Conservation (phyloP, 169 alveolate species). For the Plasmodium fragile region DNA sequence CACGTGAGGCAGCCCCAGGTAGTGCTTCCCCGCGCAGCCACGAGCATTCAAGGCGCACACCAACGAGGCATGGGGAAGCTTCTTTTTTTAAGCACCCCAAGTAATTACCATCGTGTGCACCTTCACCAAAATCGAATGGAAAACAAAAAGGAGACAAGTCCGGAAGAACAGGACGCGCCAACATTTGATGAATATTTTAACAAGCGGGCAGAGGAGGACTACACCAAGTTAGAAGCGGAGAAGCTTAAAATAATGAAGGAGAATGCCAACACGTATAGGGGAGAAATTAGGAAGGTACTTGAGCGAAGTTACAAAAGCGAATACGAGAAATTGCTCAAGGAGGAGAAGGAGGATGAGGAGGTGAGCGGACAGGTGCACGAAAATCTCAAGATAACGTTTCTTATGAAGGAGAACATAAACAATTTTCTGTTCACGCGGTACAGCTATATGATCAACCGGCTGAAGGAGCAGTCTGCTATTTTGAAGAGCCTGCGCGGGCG, state of each 20-base stretch:
- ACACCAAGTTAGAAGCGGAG: slow-evolving; percentile 61
- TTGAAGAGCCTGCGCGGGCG: slow-evolving; percentile 17
- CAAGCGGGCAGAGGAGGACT: slow-evolving; percentile 48
- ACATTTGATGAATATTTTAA: slow-evolving; percentile 72
- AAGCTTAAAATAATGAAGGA: slow-evolving; percentile 56
- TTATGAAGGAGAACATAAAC: slow-evolving; percentile 63
- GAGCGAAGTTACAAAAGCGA: slow-evolving; percentile 55
- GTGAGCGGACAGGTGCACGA: slow-evolving; percentile 47
- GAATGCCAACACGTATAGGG: slow-evolving; percentile 10
- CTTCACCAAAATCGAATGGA: not conserved
- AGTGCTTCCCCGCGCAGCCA: not conserved
- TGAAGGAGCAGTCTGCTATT: slow-evolving; percentile 60
- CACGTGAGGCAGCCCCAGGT: not conserved
- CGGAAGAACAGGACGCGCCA: not conserved
- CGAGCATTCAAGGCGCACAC: not conserved
- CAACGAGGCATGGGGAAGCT: not conserved
- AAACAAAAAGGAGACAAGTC: not conserved
- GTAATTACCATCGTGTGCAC: not conserved
- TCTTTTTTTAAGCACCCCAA: not conserved
- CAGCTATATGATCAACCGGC: slow-evolving; percentile 67
- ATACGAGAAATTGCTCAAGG: slow-evolving; percentile 33
- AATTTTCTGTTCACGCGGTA: slow-evolving; percentile 62
- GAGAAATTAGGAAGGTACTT: slow-evolving; percentile 42
- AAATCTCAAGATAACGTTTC: slow-evolving; percentile 53
- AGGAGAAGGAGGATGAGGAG: slow-evolving; percentile 58